Base-by-base conservation (phyloP, 148 eudicot genomes). In the Chenopodium quinoa region DNA sequence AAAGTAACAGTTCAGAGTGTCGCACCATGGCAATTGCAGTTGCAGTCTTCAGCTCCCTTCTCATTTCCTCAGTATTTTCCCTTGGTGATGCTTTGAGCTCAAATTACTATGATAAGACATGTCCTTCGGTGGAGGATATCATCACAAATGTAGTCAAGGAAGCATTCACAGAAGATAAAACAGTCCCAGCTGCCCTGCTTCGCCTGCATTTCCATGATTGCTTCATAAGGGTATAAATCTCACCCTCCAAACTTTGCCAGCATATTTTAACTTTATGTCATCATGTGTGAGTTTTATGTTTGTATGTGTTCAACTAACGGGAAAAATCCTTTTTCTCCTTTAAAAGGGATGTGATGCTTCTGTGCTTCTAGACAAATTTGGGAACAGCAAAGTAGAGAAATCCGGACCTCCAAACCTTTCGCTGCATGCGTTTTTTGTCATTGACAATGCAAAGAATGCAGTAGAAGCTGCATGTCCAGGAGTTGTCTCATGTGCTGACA, bases 131-230 rank as follows among this genome's bases (percentile, higher is more conserved):
- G 3, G 98, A 94, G 78, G 56, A 66, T 3, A 84, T 87, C 16
- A 80, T 94, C 69, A 32, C 84, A 14, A 83, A 88, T 13, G 84
- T 84, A 0, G 88, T 92, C 29, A 87, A 78, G 58, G 85, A 84
- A 9, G 92, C 91, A 8, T 80, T 80, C 31, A 46, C 62, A 2
- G 85, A 75, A 13, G 95, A 94, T 82, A 86, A 88, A 23, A 92
- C 90, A 1, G 93, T 89, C 77, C 91, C 98, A 11, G 98, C 98
- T 2, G 91, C 93, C 27, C 79, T 94, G 56, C 95, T 94, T 63
- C 88, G 97, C 48, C 84, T 94, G 98, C 98, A 94, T 78, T 94
- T 94, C 89, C 98, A 94, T 69, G 98, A 94, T 76, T 94, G 98
- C 76, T 94, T 94, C 87, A 77, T 94, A 34, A 86, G 98, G 95